These are phyloP conservation scores for Phialophora verrucosa DNA, from an alignment of 2,329 filamentous ascomycete genomes.

Conservation along the genomic window DNA sequence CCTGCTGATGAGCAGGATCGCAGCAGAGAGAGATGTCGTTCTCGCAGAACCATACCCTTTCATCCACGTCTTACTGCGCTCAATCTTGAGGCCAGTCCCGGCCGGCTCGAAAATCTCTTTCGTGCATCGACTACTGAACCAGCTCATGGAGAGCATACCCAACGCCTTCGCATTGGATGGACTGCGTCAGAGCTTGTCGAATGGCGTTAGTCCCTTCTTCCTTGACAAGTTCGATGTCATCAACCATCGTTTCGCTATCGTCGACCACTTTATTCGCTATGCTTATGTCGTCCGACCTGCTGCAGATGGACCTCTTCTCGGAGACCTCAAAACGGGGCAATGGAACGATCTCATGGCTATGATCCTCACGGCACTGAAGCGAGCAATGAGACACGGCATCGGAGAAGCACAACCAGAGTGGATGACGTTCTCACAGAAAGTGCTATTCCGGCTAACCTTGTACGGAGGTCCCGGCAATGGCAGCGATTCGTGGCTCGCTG, in stretches of 20 bases:
- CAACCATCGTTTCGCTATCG: conserved; percentile 27
- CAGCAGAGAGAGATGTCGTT: conserved; percentile 14
- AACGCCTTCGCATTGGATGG: conserved; percentile 24
- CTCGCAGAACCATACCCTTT: conserved; percentile 22
- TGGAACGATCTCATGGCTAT: conserved; percentile 22
- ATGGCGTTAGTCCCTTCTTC: conserved; percentile 1
- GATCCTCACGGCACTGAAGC: conserved; percentile 27
- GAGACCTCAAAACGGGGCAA: conserved; percentile 17
- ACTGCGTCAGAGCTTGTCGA: conserved; percentile 17
- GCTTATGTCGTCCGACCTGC: conserved; percentile 20
- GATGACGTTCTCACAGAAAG: conserved; percentile 27
- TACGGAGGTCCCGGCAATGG: conserved; percentile 27
- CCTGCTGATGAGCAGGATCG: conserved; percentile 31
- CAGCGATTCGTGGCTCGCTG: conserved; percentile 26
- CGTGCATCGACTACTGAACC: conserved; percentile 30
- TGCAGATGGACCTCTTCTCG: conserved; percentile 5
- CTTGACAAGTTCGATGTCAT: conserved; percentile 23
- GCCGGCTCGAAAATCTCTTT: conserved; percentile 21
- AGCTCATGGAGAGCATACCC: conserved; percentile 24
- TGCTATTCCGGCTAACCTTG: conserved; percentile 28
- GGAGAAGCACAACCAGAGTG: conserved; percentile 18
- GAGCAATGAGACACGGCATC: conserved; percentile 20
- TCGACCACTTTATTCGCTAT: conserved; percentile 29
- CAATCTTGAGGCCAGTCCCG: conserved; percentile 20
- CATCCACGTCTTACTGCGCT: conserved; percentile 26